These are phyloP conservation scores for Alternaria sp. DNA, from an alignment of 2,329 filamentous ascomycete genomes.

Conservation along the genomic window DNA sequence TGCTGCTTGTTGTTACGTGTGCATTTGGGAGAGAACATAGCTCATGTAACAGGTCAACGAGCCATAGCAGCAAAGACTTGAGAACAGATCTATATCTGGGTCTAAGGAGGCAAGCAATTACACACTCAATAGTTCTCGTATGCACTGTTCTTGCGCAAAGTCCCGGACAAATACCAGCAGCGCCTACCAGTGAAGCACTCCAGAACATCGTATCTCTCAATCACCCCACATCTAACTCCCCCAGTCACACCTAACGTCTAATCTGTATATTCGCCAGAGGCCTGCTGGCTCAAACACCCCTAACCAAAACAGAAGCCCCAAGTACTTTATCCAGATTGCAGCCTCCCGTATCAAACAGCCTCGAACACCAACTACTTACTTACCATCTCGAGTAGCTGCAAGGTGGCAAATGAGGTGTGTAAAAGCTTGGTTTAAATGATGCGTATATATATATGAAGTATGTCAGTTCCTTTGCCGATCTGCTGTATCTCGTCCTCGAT, in stretches of 20 bases:
- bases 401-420: constrained; percentile 13
- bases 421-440: constrained; percentile 17
- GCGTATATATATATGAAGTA: constrained; percentile 26
- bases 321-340: constrained; percentile 34
- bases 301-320: constrained; percentile 10
- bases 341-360: constrained; percentile 22
- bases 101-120: not conserved
- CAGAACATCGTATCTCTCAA: constrained; percentile 14
- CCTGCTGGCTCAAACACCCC: constrained; percentile 14
- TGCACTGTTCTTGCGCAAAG: not conserved
- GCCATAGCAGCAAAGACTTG: not conserved
- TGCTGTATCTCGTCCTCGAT: not conserved
- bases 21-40: not conserved
- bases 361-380: constrained; percentile 19
- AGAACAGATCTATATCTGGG: not conserved
- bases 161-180: not conserved
- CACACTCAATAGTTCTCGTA: not conserved
- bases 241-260: constrained; percentile 5
- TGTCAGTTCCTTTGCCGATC: constrained; percentile 15
- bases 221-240: constrained; percentile 15
- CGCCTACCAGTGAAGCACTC: not conserved
- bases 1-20: not conserved
- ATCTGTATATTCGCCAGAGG: constrained; percentile 13
- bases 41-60: not conserved
- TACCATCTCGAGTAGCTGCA: constrained; percentile 4